These are phyloP conservation scores for Colletotrichum neosansevieriae DNA, from an alignment of 2,329 filamentous ascomycete species.

Conservation along the genomic window DNA sequence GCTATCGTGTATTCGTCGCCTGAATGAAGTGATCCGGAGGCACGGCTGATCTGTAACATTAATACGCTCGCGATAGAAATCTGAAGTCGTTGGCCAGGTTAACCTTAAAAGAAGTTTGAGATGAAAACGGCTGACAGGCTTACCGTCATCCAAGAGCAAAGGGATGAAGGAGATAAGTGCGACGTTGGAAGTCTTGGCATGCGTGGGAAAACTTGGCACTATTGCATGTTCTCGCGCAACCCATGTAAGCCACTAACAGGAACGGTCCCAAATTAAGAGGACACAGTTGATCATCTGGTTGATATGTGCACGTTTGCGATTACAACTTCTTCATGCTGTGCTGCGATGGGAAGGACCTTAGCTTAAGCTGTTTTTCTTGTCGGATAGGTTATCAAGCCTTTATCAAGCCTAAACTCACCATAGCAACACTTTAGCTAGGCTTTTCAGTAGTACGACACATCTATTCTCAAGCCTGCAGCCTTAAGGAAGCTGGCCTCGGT, in stretches of 20 bases:
- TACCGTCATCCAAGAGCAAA: slow-evolving; percentile 8
- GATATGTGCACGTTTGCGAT: not conserved
- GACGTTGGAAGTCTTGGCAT: slow-evolving; percentile 31
- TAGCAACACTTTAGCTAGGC: no score
- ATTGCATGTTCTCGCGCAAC: not conserved
- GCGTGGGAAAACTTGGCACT: slow-evolving; percentile 18
- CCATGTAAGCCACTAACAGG: slow-evolving; percentile 7
- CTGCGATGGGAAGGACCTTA: not conserved
- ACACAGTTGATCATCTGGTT: not conserved
- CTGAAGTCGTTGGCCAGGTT: slow-evolving; percentile 6
- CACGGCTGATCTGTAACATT: not conserved
- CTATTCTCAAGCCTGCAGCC: no score
- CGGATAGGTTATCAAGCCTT: not conserved
- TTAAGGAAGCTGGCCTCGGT: no score
- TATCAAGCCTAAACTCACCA: no score
- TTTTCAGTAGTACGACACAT: no score
- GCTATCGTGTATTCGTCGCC: slow-evolving; percentile 10
- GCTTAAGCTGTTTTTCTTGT: not conserved
- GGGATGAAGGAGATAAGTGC: slow-evolving; percentile 10
- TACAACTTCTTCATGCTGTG: not conserved
- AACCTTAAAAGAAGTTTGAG: not conserved
- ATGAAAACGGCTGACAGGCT: not conserved
- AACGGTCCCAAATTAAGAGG: not conserved
- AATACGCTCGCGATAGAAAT: not conserved
- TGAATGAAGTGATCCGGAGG: not conserved